Percentiles rank a stretch among this genome's conserved stretches.
Conservation (phyloP, 2,329 filamentous ascomycete species). For the Diaporthe sp. region DNA sequence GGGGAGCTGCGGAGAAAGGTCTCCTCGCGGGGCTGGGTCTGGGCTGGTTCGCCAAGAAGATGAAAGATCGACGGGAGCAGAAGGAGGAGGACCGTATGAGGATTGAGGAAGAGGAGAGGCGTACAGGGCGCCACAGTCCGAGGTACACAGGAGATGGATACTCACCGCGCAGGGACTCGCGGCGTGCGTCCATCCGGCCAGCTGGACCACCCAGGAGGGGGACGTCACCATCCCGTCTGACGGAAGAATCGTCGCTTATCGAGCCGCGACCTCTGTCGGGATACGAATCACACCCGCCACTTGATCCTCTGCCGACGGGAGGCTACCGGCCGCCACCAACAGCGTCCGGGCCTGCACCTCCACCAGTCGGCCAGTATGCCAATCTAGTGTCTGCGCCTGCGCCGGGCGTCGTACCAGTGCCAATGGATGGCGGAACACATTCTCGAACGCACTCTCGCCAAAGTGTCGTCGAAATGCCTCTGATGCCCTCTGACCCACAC, state of each 20-base stretch:
- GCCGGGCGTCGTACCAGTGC: slow-evolving; percentile 29
- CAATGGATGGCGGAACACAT: slow-evolving; percentile 41
- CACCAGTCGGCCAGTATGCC: slow-evolving; percentile 35
- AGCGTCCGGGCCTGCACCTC: slow-evolving; percentile 40
- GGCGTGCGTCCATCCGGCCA: slow-evolving; percentile 43
- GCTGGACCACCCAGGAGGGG: slow-evolving; percentile 35
- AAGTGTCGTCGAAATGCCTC: slow-evolving; percentile 62
- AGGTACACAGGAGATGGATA: slow-evolving; percentile 79
- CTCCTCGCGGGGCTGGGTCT: slow-evolving; percentile 73
- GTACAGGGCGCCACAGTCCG: slow-evolving; percentile 73
- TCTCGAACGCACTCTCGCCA: slow-evolving; percentile 58
- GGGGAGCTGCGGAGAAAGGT: slow-evolving; percentile 68
- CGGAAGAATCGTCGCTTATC: slow-evolving; percentile 46
- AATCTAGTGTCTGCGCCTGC: slow-evolving; percentile 33
- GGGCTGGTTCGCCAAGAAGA: slow-evolving; percentile 77
- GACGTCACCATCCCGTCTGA: slow-evolving; percentile 43
- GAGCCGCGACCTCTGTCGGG: slow-evolving; percentile 41
- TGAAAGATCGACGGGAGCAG: slow-evolving; percentile 69
- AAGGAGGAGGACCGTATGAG: slow-evolving; percentile 64
- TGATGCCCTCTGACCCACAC: slow-evolving; percentile 66
- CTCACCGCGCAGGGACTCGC: slow-evolving; percentile 58
- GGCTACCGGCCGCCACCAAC: slow-evolving; percentile 50
- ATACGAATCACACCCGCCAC: slow-evolving; percentile 38
- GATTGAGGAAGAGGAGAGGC: slow-evolving; percentile 64
- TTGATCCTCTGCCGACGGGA: slow-evolving; percentile 47